Base-by-base conservation (phyloP, 257 asterid genomes). In the Solanum medicagineum region DNA sequence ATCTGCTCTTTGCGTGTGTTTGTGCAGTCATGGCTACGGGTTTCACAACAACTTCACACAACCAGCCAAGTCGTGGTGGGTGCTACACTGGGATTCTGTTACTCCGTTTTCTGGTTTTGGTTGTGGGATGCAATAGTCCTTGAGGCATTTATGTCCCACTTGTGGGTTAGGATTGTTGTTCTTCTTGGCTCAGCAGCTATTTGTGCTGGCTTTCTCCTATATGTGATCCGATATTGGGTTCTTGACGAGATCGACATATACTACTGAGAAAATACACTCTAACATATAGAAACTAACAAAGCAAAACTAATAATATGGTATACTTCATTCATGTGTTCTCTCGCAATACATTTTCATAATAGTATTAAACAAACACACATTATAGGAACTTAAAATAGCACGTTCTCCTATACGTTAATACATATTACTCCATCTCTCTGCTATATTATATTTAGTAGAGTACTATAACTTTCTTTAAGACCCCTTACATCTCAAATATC, bases 21-120 rank as follows among this genome's bases (percentile, higher is more conserved):
- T 84, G 57, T 90, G 91, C 95, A 95, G 99, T 88, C 97, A 12
- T 95, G 99, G 99, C 97, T 95, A 73, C 92, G 99, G 83, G 89
- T 94, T 86, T 91, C 94, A 5, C 98, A 94, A 81, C 89, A 86
- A n/a, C 90, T 93, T 80, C 98, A 94, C 83, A 93, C 98, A 9
- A 79, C 87, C 86, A 91, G 92, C 88, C 99, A 94, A 90, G 97
- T 95, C 17, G 44, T 81, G 0, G 98, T 93, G 56, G 99, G 98
- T 88, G 94, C 96, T 22, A 47, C 86, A 47, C 7, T 92, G 4
- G 98, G 98, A 69, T 89, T 87, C 20, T 3, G 85, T 56, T 89
- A 93, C 90, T 88, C 93, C 51, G 3, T 90, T 54, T 65, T 90
- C 24, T 95, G 98, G 98, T 88, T 90, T 87, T 93, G 93, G 97